A percentile compares a stretch with the other conserved stretches of the same genome.
phyloP scores from a whole-genome alignment of 2,329 filamentous ascomycete species.

The Orbilia javanica region DNA sequence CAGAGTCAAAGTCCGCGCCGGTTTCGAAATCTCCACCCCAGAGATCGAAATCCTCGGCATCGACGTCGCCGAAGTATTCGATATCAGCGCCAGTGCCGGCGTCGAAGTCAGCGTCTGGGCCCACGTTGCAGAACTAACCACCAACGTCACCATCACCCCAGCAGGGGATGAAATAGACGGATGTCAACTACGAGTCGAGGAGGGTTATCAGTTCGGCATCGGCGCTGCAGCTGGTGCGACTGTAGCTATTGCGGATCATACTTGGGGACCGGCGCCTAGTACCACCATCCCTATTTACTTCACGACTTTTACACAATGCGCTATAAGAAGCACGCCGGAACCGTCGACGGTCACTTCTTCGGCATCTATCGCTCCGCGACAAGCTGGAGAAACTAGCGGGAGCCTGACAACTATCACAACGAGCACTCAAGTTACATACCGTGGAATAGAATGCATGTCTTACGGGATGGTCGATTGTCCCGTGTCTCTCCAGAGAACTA shows the following conservation, averaged over 20 bases:
- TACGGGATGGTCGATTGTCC: conserved; percentile 69
- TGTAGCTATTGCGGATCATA: conserved; percentile 66
- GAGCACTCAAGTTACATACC: conserved; percentile 66
- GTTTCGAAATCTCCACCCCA: conserved; percentile 65
- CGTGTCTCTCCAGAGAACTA: conserved; percentile 68
- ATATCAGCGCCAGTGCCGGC: conserved; percentile 65
- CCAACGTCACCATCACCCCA: conserved; percentile 68
- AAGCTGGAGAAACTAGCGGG: conserved; percentile 31
- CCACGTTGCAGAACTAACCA: conserved; percentile 70
- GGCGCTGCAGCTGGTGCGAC: conserved; percentile 71
- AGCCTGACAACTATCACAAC: conserved; percentile 66
- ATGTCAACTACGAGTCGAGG: conserved; percentile 68
- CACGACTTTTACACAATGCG: conserved; percentile 67
- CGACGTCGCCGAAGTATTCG: conserved; percentile 24
- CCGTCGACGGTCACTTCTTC: neutral
- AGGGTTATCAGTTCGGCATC: conserved; percentile 69
- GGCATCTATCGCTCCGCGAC: conserved; percentile 16
- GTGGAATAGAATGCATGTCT: conserved; percentile 67
- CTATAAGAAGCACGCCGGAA: neutral
- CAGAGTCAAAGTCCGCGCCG: conserved; percentile 68
- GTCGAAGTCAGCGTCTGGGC: conserved; percentile 69
- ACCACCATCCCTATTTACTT: conserved; percentile 70
- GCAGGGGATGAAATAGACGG: conserved; percentile 63
- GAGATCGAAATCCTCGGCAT: conserved; percentile 59
- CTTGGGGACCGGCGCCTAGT: conserved; percentile 69